Conservation (phyloP, 306 rosid species). For the Cucumis melo region DNA sequence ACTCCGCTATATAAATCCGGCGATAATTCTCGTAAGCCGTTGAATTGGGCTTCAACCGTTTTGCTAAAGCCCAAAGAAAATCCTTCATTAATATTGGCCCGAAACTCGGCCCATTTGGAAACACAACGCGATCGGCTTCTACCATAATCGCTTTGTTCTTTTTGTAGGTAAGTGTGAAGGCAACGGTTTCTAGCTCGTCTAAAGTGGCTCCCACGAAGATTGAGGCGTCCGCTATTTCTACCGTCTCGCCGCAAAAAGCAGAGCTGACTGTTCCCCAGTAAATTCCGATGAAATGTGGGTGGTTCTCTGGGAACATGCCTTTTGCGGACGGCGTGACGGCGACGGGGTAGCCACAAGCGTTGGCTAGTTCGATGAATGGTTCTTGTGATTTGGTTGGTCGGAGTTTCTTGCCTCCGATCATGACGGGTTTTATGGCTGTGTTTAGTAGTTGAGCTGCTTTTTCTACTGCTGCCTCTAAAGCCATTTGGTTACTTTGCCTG, state of each 20-base stretch:
- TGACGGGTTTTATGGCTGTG: slow-evolving; percentile 77
- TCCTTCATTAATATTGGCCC: slow-evolving; percentile 55
- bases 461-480: slow-evolving; percentile 66
- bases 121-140: slow-evolving; percentile 42
- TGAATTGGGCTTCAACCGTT: slow-evolving; percentile 30
- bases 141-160: slow-evolving; percentile 43
- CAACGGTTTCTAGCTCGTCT: slow-evolving; percentile 44
- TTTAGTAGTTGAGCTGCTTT: slow-evolving; percentile 60
- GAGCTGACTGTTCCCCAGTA: slow-evolving; percentile 73
- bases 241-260: slow-evolving; percentile 47
- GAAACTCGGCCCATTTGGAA: slow-evolving; percentile 39
- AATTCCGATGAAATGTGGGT: slow-evolving; percentile 75
- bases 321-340: slow-evolving; percentile 83
- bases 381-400: slow-evolving; percentile 43
- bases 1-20: slow-evolving; percentile 67
- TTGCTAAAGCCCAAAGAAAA: slow-evolving; percentile 17
- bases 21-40: slow-evolving; percentile 62
- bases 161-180: slow-evolving; percentile 46
- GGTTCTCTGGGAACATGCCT: slow-evolving; percentile 69
- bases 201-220: slow-evolving; percentile 51
- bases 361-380: slow-evolving; percentile 74
- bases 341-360: slow-evolving; percentile 51
- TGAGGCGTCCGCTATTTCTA: slow-evolving; percentile 57
- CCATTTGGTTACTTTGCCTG: background rate
- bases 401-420: slow-evolving; percentile 74